phyloP scores from a whole-genome alignment of 495 filamentous ascomycete species.

The Amphirosellinia nigrospora region DNA sequence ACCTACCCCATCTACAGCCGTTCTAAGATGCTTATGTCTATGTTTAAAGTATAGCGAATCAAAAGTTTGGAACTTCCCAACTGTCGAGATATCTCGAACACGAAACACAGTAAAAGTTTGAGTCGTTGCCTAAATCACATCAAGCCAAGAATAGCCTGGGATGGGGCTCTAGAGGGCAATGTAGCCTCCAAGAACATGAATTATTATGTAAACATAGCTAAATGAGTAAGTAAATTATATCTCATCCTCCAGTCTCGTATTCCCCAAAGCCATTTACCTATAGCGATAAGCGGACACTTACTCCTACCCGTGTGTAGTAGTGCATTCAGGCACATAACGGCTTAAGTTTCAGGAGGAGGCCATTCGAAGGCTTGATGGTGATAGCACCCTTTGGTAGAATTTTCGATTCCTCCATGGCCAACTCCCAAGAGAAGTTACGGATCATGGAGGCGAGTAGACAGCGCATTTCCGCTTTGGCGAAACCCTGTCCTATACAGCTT shows the following conservation, averaged over 20 bases:
- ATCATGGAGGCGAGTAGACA: constrained; percentile 34
- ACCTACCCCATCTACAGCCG: too few species aligned
- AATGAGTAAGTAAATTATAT: neutral
- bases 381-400: constrained; percentile 30
- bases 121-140: too few species aligned
- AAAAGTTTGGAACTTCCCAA: too few species aligned
- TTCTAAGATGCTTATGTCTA: too few species aligned
- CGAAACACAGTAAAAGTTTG: too few species aligned
- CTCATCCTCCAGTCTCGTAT: neutral
- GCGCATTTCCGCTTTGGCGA: constrained; percentile 56
- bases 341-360: constrained; percentile 28
- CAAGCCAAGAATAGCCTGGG: too few species aligned
- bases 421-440: constrained; percentile 27
- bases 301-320: neutral
- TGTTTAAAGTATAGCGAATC: too few species aligned
- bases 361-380: constrained; percentile 30
- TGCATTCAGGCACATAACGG: constrained; percentile 2
- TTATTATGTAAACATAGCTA: neutral
- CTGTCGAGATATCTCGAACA: too few species aligned
- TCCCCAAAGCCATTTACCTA: neutral
- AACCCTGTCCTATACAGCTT: constrained; percentile 82
- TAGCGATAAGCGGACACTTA: neutral
- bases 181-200: too few species aligned
- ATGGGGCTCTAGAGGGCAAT: too few species aligned
- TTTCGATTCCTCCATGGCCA: constrained; percentile 35